phyloP scores from a whole-genome alignment of 371 early-diverging fungal genomes.

The Actinomortierella wolfii region DNA sequence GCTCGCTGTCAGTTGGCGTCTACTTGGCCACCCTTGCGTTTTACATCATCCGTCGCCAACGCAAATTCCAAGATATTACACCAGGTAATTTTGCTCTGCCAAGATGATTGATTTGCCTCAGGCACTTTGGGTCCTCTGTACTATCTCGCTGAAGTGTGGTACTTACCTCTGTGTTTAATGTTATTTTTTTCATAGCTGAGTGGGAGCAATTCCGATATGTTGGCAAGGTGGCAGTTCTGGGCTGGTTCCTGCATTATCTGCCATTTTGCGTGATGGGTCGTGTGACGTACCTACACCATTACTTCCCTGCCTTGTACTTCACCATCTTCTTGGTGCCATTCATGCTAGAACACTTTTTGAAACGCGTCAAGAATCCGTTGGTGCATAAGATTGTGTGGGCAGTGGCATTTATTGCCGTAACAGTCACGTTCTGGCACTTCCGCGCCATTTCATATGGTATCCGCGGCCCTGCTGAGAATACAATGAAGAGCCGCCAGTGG shows the following conservation, averaged over 20 bases:
- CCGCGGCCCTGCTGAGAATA: constrained; percentile 66
- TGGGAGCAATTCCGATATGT: constrained; percentile 78
- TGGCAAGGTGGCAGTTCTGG: constrained; percentile 75
- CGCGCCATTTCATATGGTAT: constrained; percentile 90
- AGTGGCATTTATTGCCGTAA: constrained; percentile 53
- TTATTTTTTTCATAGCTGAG: constrained; percentile 54
- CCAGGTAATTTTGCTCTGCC: constrained; percentile 29
- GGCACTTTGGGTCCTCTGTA: not conserved
- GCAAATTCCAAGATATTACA: constrained; percentile 70
- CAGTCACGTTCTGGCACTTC: constrained; percentile 73
- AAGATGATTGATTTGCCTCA: not conserved
- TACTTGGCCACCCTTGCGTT: constrained; percentile 51
- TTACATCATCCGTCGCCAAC: constrained; percentile 72
- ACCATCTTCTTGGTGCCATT: constrained; percentile 77
- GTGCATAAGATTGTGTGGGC: constrained; percentile 50
- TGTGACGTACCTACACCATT: constrained; percentile 98
- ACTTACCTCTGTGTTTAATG: no score
- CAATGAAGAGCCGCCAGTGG: constrained; percentile 55
- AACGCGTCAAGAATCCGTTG: constrained; percentile 5
- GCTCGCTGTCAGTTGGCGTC: constrained; percentile 68
- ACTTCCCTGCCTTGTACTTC: constrained; percentile 98
- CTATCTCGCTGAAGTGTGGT: not conserved
- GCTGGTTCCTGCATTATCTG: constrained; percentile 97
- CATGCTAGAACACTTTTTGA: constrained; percentile 74
- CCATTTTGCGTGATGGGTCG: constrained; percentile 99